Percentiles rank a stretch among this genome's conserved stretches.
These are phyloP conservation scores for Exserohilum turcica DNA, from an alignment of 2,329 filamentous ascomycete species.

Conservation along the genomic window DNA sequence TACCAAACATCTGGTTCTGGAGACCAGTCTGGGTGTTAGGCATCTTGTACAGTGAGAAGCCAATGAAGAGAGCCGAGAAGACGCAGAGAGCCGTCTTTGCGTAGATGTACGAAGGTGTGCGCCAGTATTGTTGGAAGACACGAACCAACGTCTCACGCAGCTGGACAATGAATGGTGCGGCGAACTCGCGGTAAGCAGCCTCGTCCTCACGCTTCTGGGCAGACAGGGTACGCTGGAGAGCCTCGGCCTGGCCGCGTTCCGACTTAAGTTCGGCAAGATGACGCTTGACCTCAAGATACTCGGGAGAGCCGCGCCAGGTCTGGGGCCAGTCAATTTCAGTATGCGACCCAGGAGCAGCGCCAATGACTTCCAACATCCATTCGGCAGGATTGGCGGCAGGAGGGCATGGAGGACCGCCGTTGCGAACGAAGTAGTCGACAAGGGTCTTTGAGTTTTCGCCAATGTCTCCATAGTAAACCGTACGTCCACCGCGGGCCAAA, in stretches of 20 bases:
- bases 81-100: conserved; percentile 74
- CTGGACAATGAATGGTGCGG: conserved; percentile 73
- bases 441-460: conserved; percentile 71
- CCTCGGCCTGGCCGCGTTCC: conserved; percentile 42
- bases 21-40: conserved; percentile 75
- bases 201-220: conserved; percentile 54
- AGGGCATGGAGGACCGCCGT: conserved; percentile 69
- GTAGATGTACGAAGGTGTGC: conserved; percentile 86
- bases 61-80: conserved; percentile 74
- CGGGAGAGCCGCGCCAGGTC: conserved; percentile 55
- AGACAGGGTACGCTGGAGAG: conserved; percentile 47
- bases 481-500: conserved; percentile 74
- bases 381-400: conserved; percentile 77
- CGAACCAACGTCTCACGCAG: conserved; percentile 70
- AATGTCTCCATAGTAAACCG: conserved; percentile 82
- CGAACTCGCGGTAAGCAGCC: conserved; percentile 74
- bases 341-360: conserved; percentile 56
- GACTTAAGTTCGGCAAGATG: conserved; percentile 55
- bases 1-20: conserved; percentile 84
- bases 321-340: conserved; percentile 59
- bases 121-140: conserved; percentile 92
- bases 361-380: conserved; percentile 71
- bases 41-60: conserved; percentile 77
- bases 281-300: conserved; percentile 52
- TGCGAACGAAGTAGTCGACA: conserved; percentile 76